Base-by-base conservation (phyloP, 2,329 filamentous ascomycete genomes). In the Clarireedia monteithiana region DNA sequence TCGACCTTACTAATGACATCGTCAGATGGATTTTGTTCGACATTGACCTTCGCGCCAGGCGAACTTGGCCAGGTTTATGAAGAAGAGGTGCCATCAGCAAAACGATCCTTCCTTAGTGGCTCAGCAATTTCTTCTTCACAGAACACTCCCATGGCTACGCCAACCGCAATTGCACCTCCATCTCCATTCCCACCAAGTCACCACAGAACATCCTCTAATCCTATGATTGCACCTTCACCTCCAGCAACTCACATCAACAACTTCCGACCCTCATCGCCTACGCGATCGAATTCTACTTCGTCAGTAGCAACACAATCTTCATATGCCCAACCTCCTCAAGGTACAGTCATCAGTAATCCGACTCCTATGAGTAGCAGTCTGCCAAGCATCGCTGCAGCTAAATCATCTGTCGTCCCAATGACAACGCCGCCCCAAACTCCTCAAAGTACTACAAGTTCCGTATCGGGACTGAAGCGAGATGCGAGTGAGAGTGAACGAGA, bases 21-120 rank as follows among this genome's bases (percentile, higher is more conserved):
- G 0, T 96, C 94, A 0, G 94, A 99, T 70, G 94, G 94, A 0
- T 99, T 97, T 74, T 99, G 94, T 70, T 99, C 94, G 0, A 87
- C 89, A 0, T 76, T 99, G 5, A 88, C 91, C 0, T 99, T 99
- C 68, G 73, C 82, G 1, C 76, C 87, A 2, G 89, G 89, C 7
- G 94, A 99, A 70, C 76, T 99, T 1, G 94, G 94, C 12, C 85
- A 92, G 61, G 74, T 84, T 5, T 95, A 95, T 69, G 85, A 83
- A 7, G 86, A 85, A 34, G 84, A 89, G 51, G 70, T 84, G 40
- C 75, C 77, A 9, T 74, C 75, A 14, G 68, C 72, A 30, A 82
- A 78, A 62, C 68, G 73, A 55, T 69, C 74, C 23, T 50, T 60
- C 63, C 60, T 70, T 56, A 53, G 71, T 48, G 66, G 64, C 65